These are phyloP conservation scores for Ophiostoma fasciatum DNA, from an alignment of 2,329 filamentous ascomycete genomes.

Conservation along the genomic window DNA sequence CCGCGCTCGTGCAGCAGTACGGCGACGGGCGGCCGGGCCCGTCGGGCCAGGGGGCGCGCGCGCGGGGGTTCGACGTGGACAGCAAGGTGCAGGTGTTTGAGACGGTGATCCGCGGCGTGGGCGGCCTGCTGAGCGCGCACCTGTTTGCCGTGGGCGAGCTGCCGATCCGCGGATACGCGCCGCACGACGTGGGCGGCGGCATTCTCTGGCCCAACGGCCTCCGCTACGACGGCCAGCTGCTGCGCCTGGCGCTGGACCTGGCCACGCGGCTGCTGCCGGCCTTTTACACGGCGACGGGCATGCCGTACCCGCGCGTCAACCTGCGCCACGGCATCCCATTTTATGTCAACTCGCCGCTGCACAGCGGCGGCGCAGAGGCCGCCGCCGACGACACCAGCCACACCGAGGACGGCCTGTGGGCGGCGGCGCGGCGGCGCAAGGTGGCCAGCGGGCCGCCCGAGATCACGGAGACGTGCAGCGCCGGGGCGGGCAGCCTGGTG, in stretches of 20 bases:
- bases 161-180: slow-evolving; percentile 64
- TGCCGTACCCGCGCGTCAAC: slow-evolving; percentile 92
- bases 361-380: slow-evolving; percentile 30
- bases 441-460: slow-evolving; percentile 38
- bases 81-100: slow-evolving; percentile 99
- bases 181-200: slow-evolving; percentile 20
- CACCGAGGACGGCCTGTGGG: too few species aligned
- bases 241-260: slow-evolving; percentile 79
- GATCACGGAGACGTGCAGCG: slow-evolving; percentile 91
- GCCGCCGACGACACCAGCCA: slow-evolving; percentile 20
- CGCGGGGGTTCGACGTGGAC: slow-evolving; percentile 80
- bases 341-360: slow-evolving; percentile 72
- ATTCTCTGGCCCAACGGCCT: slow-evolving; percentile 67
- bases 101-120: slow-evolving; percentile 86
- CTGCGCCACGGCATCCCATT: slow-evolving; percentile 77
- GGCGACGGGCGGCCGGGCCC: slow-evolving; percentile 64
- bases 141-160: slow-evolving; percentile 83
- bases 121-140: slow-evolving; percentile 83
- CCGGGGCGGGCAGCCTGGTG: slow-evolving; percentile 88
- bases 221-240: slow-evolving; percentile 73
- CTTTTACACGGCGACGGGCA: slow-evolving; percentile 78
- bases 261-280: slow-evolving; percentile 74
- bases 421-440: slow-evolving; percentile 18
- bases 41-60: slow-evolving; percentile 54
- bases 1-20: slow-evolving; percentile 64